Conservation (phyloP, 2,329 filamentous ascomycete species). For the Sporothrix dimorphospora region DNA sequence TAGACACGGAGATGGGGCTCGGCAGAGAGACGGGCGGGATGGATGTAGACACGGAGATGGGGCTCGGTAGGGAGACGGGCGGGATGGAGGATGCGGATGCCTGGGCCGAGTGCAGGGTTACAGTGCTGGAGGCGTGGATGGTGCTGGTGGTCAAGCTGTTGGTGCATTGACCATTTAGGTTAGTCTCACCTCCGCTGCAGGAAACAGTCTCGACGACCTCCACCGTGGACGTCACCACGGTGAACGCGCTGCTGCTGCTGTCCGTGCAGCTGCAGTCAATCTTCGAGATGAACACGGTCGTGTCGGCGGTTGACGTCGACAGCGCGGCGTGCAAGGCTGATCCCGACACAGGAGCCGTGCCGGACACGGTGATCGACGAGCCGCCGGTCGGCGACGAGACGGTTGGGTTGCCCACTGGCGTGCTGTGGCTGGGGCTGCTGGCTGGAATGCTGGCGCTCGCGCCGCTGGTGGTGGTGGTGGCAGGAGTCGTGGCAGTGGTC, state of each 20-base stretch:
- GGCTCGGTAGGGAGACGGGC: not conserved
- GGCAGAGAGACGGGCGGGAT: not conserved
- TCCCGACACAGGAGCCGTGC: not conserved
- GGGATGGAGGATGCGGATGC: slow-evolving; percentile 3
- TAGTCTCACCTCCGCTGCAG: slow-evolving; percentile 34
- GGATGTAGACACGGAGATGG: slow-evolving; percentile 21
- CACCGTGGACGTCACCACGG: slow-evolving; percentile 14
- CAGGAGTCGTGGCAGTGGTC: not conserved
- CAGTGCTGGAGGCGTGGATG: slow-evolving; percentile 16
- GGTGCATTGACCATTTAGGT: slow-evolving; percentile 20
- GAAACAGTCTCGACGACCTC: slow-evolving; percentile 28
- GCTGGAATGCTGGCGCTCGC: slow-evolving; percentile 18
- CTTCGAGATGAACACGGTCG: slow-evolving; percentile 31
- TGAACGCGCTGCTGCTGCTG: slow-evolving; percentile 5
- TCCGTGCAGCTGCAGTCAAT: slow-evolving; percentile 33
- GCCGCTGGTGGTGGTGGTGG: not conserved
- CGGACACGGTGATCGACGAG: not conserved
- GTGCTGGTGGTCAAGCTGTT: not conserved
- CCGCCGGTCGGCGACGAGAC: not conserved
- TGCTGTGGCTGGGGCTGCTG: not conserved
- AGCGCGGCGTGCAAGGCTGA: not conserved
- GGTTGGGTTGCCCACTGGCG: not conserved
- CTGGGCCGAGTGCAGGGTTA: slow-evolving; percentile 18
- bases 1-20: slow-evolving; percentile 20
- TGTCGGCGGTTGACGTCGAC: slow-evolving; percentile 11